These are phyloP conservation scores for Groenewaldozyma salmanticensis DNA, from an alignment of 805 yeast species.

Conservation along the genomic window DNA sequence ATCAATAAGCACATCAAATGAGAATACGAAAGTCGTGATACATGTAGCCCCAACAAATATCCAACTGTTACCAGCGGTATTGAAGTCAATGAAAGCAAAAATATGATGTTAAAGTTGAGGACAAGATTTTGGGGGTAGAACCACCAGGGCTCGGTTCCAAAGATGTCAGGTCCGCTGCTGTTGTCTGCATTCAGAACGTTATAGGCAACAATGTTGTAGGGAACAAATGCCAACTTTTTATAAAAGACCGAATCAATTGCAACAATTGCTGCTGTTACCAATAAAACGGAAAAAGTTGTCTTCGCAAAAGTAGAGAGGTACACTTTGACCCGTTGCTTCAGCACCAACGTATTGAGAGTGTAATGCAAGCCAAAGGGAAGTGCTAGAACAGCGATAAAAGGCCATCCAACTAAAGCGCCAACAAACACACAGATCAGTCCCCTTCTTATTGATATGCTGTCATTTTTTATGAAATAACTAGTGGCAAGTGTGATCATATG, in stretches of 20 bases:
- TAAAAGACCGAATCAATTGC: slow-evolving; percentile 48
- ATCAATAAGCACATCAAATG: slow-evolving; percentile 6
- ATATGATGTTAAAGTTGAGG: slow-evolving; percentile 60
- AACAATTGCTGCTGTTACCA: slow-evolving; percentile 20
- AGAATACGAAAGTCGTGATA: not conserved
- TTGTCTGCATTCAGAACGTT: slow-evolving; percentile 64
- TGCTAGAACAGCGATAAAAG: slow-evolving; percentile 61
- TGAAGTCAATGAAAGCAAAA: slow-evolving; percentile 14
- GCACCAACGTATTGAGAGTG: slow-evolving; percentile 11
- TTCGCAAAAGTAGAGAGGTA: slow-evolving; percentile 5
- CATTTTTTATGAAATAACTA: slow-evolving; percentile 16
- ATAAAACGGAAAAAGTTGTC: slow-evolving; percentile 16
- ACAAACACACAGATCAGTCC: slow-evolving; percentile 35
- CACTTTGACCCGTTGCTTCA: not conserved
- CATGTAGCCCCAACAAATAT: not conserved
- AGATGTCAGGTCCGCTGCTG: slow-evolving; percentile 78
- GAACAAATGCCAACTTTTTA: slow-evolving; percentile 52
- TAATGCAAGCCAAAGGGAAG: slow-evolving; percentile 45
- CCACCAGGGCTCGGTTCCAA: slow-evolving; percentile 72
- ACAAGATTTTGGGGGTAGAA: slow-evolving; percentile 63
- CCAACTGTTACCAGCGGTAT: slow-evolving; percentile 5
- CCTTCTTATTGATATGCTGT: slow-evolving; percentile 5
- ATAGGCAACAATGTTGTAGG: slow-evolving; percentile 72
- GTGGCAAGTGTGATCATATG: slow-evolving; percentile 29
- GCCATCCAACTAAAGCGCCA: slow-evolving; percentile 90